Percentiles rank a stretch among this genome's conserved stretches.
phyloP scores from a whole-genome alignment of 495 filamentous ascomycete species.

The Aspergillus incahuasiensis region DNA sequence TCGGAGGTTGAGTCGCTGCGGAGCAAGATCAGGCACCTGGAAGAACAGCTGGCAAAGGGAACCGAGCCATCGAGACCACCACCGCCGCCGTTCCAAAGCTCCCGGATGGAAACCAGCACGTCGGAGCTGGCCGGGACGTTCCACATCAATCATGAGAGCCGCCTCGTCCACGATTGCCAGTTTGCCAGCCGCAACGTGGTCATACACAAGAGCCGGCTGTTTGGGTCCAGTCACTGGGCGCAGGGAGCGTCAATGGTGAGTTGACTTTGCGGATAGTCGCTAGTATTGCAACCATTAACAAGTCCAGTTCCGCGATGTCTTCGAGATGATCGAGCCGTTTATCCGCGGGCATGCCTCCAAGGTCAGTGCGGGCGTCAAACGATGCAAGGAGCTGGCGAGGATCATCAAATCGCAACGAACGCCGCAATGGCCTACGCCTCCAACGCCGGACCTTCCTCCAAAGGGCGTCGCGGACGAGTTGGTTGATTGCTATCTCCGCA shows the following conservation, averaged over 20 bases:
- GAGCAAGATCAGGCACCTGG: slow-evolving; percentile 37
- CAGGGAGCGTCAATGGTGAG: slow-evolving; percentile 39
- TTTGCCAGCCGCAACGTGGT: slow-evolving; percentile 32
- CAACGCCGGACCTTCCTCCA: slow-evolving; percentile 34
- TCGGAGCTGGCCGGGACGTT: slow-evolving; percentile 25
- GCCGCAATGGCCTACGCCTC: slow-evolving; percentile 38
- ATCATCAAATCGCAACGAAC: slow-evolving; percentile 41
- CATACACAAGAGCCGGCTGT: slow-evolving; percentile 49
- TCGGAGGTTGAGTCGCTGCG: slow-evolving; percentile 36
- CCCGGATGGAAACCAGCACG: slow-evolving; percentile 26
- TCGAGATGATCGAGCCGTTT: slow-evolving; percentile 37
- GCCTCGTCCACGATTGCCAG: slow-evolving; percentile 11
- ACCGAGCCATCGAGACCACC: neutral
- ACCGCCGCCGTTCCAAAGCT: slow-evolving; percentile 11
- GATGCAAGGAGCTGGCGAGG: slow-evolving; percentile 44
- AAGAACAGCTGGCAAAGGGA: slow-evolving; percentile 38
- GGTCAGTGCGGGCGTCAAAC: slow-evolving; percentile 26
- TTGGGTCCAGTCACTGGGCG: slow-evolving; percentile 57
- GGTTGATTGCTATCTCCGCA: slow-evolving; percentile 36
- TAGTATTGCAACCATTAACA: neutral
- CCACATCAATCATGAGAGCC: slow-evolving; percentile 25
- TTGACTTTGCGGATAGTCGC: too few species aligned
- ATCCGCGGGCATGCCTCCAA: slow-evolving; percentile 39
- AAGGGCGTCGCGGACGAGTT: slow-evolving; percentile 41
- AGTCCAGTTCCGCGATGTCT: slow-evolving; percentile 34